phyloP scores from a whole-genome alignment of 2,329 filamentous ascomycete species.

The Claviceps capensis region DNA sequence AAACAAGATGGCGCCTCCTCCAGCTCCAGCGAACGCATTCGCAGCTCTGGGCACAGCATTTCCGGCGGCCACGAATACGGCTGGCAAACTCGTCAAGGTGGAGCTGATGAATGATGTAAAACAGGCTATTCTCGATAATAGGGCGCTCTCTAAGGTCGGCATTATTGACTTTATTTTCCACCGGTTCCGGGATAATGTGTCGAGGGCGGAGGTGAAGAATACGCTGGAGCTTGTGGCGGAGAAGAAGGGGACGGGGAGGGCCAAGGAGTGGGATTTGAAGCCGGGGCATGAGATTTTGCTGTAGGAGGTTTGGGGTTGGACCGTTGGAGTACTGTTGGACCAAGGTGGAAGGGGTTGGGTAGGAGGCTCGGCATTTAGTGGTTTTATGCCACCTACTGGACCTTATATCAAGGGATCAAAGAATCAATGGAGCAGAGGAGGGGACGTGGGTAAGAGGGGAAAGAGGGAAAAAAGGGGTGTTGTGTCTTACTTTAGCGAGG shows the following conservation, averaged over 20 bases:
- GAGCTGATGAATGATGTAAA: slow-evolving; percentile 29
- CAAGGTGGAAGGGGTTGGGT: neutral
- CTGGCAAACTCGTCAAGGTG: slow-evolving; percentile 21
- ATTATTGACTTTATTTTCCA: slow-evolving; percentile 27
- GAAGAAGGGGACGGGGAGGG: slow-evolving; percentile 22
- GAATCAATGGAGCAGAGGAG: too few relatives aligned
- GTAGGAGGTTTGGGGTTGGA: slow-evolving; percentile 6
- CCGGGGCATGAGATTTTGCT: slow-evolving; percentile 23
- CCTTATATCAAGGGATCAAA: too few relatives aligned
- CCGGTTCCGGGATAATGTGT: slow-evolving; percentile 23
- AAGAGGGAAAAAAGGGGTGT: too few relatives aligned
- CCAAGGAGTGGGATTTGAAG: slow-evolving; percentile 26
- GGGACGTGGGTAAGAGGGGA: too few relatives aligned
- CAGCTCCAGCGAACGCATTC: slow-evolving; percentile 23
- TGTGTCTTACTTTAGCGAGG: too few relatives aligned
- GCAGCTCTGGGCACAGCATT: slow-evolving; percentile 16
- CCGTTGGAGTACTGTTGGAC: too few relatives aligned
- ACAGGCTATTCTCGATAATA: slow-evolving; percentile 26
- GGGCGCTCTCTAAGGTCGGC: slow-evolving; percentile 25
- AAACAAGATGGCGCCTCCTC: slow-evolving; percentile 20
- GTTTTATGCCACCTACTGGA: too few relatives aligned
- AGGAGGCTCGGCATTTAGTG: neutral
- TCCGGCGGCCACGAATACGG: slow-evolving; percentile 2
- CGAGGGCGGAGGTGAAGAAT: slow-evolving; percentile 27
- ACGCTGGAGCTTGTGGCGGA: slow-evolving; percentile 27